These are phyloP conservation scores for Phytopythium sindhum DNA, from an alignment of 352 stramenopile species.

Conservation along the genomic window DNA sequence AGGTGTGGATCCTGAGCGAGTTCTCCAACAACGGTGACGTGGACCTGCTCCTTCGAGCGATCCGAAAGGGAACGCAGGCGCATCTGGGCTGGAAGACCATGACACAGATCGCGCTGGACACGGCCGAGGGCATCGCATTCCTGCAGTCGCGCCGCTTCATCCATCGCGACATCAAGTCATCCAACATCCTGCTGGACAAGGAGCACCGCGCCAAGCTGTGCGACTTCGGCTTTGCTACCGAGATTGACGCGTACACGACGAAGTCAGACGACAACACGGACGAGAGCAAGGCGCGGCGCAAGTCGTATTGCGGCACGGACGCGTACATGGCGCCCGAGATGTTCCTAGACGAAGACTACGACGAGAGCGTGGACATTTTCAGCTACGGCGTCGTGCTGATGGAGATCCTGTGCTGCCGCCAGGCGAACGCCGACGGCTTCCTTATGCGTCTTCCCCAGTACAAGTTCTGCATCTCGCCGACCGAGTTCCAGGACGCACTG, in stretches of 20 bases:
- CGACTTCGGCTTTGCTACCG: slow-evolving; percentile 83
- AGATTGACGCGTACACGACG: slow-evolving; percentile 40
- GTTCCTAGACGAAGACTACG: slow-evolving; percentile 84
- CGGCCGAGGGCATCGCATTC: slow-evolving; percentile 92
- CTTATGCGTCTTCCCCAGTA: slow-evolving; percentile 77
- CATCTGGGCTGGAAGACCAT: slow-evolving; percentile 66
- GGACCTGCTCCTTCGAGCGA: slow-evolving; percentile 57
- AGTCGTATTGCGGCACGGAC: slow-evolving; percentile 86
- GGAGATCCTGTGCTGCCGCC: slow-evolving; percentile 80
- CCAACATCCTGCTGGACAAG: slow-evolving; percentile 81
- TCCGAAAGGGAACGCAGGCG: slow-evolving; percentile 33
- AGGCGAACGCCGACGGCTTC: slow-evolving; percentile 76
- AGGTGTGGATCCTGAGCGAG: slow-evolving; percentile 84
- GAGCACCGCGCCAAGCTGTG: slow-evolving; percentile 73
- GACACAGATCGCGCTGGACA: slow-evolving; percentile 68
- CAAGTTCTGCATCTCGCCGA: slow-evolving; percentile 64
- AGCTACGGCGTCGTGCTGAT: slow-evolving; percentile 87
- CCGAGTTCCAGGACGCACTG: slow-evolving; percentile 69
- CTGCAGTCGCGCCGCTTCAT: slow-evolving; percentile 88
- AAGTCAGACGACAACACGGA: slow-evolving; percentile 28
- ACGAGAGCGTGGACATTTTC: slow-evolving; percentile 83
- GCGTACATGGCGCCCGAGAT: slow-evolving; percentile 85
- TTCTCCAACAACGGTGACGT: slow-evolving; percentile 76
- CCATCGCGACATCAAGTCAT: slow-evolving; percentile 88
- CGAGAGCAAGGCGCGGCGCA: slow-evolving; percentile 45